phyloP scores from a whole-genome alignment of 2,329 filamentous ascomycete genomes.

The Cucurbitaria berberidis region DNA sequence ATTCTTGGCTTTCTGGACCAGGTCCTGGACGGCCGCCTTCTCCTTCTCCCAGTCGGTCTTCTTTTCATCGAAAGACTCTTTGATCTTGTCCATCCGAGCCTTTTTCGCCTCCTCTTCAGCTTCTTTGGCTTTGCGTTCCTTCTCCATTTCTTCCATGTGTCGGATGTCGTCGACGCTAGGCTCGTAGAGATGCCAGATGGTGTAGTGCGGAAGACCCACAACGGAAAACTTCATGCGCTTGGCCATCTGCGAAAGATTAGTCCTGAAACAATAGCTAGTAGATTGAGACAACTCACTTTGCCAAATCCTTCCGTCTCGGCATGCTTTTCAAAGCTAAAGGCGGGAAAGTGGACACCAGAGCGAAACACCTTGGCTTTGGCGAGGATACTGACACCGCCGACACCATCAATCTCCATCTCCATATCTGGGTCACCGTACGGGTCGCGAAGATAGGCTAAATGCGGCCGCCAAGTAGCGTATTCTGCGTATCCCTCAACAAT shows the following conservation, averaged over 20 bases:
- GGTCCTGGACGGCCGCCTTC: slow-evolving; percentile 76
- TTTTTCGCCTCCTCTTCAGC: slow-evolving; percentile 77
- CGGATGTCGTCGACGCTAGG: slow-evolving; percentile 96
- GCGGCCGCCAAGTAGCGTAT: slow-evolving; percentile 97
- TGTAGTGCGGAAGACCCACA: slow-evolving; percentile 94
- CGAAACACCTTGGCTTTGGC: slow-evolving; percentile 96
- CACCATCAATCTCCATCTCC: slow-evolving; percentile 99
- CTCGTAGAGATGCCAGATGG: slow-evolving; percentile 99
- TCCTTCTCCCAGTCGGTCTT: slow-evolving; percentile 88
- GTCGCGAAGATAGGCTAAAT: slow-evolving; percentile 94
- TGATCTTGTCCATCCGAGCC: slow-evolving; percentile 76
- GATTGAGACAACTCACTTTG: slow-evolving; percentile 69
- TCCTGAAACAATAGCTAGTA: not conserved
- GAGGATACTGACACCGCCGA: slow-evolving; percentile 95
- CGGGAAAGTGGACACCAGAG: slow-evolving; percentile 93
- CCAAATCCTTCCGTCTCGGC: slow-evolving; percentile 98
- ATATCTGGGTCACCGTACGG: slow-evolving; percentile 98
- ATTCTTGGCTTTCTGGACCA: slow-evolving; percentile 63
- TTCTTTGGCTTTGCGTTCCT: slow-evolving; percentile 79
- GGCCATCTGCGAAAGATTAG: slow-evolving; percentile 74
- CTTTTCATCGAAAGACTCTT: slow-evolving; percentile 78
- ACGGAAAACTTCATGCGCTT: slow-evolving; percentile 96
- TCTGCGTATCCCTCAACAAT: slow-evolving; percentile 99
- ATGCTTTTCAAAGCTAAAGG: slow-evolving; percentile 98
- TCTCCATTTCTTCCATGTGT: slow-evolving; percentile 99